Conservation (phyloP, 148 eudicot genomes). For the Dysphania ambrosioides region DNA sequence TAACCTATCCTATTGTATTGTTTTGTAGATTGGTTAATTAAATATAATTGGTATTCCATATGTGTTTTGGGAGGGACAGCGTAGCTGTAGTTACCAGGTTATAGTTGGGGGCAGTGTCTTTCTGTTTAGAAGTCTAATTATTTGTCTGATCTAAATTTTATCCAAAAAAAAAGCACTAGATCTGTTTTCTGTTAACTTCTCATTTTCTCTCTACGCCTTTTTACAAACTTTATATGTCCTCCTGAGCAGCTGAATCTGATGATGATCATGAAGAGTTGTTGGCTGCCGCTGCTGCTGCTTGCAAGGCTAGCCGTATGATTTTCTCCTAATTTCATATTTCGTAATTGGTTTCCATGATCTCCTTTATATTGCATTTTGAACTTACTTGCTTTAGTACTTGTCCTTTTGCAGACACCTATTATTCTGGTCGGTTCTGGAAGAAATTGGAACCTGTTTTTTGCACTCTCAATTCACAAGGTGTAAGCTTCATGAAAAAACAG, state of each 20-base stretch:
- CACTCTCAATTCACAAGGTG: constrained; percentile 35
- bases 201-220: background rate
- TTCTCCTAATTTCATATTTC: background rate
- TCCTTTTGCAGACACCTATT: constrained; percentile 35
- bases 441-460: constrained; percentile 54
- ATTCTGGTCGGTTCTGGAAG: constrained; percentile 55
- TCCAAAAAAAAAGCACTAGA: background rate
- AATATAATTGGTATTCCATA: background rate
- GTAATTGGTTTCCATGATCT: background rate
- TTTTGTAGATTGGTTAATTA: background rate
- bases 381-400: background rate
- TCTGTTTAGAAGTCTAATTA: constrained; percentile 1
- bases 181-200: constrained; percentile 7
- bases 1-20: background rate
- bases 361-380: background rate
- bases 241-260: constrained; percentile 41
- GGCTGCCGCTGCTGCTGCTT: constrained; percentile 53
- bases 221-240: background rate
- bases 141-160: background rate
- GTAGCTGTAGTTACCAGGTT: background rate
- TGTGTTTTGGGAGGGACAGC: background rate
- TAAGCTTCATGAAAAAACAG: constrained; percentile 41
- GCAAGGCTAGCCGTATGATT: constrained; percentile 43
- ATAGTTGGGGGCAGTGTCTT: background rate
- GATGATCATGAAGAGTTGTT: constrained; percentile 53